These are phyloP conservation scores for Pleurotus salmoneostramineus DNA, from an alignment of 768 basidiomycete genomes.

Conservation along the genomic window DNA sequence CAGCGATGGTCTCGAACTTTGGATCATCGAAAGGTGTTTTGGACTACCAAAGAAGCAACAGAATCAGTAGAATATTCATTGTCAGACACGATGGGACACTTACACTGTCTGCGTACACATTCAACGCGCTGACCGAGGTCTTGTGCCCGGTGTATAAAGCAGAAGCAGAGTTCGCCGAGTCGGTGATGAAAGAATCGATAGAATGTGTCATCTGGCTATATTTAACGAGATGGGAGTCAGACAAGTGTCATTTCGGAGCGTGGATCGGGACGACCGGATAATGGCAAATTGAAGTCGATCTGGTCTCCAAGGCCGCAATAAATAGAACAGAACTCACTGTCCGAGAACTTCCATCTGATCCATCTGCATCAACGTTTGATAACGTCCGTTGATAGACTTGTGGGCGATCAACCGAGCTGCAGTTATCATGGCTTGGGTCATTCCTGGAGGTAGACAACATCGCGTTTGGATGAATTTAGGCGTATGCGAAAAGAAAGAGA, in stretches of 20 bases:
- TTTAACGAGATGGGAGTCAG: neutral
- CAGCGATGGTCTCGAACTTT: conserved; percentile 40
- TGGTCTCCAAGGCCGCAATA: neutral
- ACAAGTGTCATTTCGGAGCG: neutral
- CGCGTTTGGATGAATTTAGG: neutral
- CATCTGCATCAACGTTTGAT: conserved; percentile 44
- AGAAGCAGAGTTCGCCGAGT: conserved; percentile 44
- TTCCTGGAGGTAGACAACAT: conserved; percentile 23
- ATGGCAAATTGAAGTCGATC: neutral
- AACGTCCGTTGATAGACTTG: conserved; percentile 42
- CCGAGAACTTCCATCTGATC: conserved; percentile 43
- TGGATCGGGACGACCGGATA: neutral
- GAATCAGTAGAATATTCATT: neutral
- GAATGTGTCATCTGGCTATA: conserved; percentile 44
- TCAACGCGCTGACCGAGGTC: conserved; percentile 35
- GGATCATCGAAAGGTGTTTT: conserved; percentile 37
- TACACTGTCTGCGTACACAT: conserved; percentile 40
- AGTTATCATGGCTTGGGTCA: conserved; percentile 46
- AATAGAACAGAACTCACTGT: conserved; percentile 24
- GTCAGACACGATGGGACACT: too few species aligned
- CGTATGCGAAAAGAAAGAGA: neutral
- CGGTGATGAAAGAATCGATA: conserved; percentile 43
- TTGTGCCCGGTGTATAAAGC: conserved; percentile 43
- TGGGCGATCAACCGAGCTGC: conserved; percentile 41
- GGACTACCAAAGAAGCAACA: conserved; percentile 21